phyloP scores from a whole-genome alignment of 495 filamentous ascomycete genomes.

The Annulohypoxylon maeteangense region DNA sequence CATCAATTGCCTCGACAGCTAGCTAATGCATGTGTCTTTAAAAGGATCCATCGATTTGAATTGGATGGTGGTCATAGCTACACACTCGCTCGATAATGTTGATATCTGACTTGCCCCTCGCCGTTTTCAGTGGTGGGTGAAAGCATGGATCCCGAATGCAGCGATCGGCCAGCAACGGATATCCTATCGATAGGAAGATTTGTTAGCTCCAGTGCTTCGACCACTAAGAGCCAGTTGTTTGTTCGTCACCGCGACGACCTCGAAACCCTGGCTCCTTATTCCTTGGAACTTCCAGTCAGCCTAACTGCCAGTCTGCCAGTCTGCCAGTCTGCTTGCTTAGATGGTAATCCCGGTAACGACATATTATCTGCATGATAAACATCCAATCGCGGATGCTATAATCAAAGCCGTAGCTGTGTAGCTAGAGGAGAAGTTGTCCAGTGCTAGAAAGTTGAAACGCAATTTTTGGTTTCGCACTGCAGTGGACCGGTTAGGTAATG shows the following conservation, averaged over 20 bases:
- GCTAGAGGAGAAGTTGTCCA: not conserved
- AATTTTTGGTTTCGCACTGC: no score
- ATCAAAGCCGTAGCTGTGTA: not conserved
- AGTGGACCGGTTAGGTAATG: not conserved
- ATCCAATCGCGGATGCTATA: not conserved
- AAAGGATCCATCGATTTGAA: slow-evolving; percentile 17
- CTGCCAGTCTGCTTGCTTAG: not conserved
- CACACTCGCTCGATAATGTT: not conserved
- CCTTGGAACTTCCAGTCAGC: slow-evolving; percentile 14
- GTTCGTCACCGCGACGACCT: slow-evolving; percentile 30
- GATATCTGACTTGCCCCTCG: slow-evolving; percentile 4
- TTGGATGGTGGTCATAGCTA: slow-evolving; percentile 15
- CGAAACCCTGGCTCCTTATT: slow-evolving; percentile 23
- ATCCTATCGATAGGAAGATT: slow-evolving; percentile 40
- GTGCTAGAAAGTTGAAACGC: no score
- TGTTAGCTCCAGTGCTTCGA: slow-evolving; percentile 14
- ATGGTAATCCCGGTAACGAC: not conserved
- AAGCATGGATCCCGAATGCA: slow-evolving; percentile 28
- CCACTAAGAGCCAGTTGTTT: slow-evolving; percentile 29
- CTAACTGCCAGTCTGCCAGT: not conserved
- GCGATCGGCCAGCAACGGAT: slow-evolving; percentile 18
- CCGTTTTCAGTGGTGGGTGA: not conserved
- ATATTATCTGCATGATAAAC: not conserved
- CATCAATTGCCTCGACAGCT: slow-evolving; percentile 20
- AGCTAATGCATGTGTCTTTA: slow-evolving; percentile 29